Evolutionary conservation across 1,139 yeast genomes (phyloP), one percentile per base, ranked within the genome.

Genomic region (Hanseniaspora sp.): DNA sequence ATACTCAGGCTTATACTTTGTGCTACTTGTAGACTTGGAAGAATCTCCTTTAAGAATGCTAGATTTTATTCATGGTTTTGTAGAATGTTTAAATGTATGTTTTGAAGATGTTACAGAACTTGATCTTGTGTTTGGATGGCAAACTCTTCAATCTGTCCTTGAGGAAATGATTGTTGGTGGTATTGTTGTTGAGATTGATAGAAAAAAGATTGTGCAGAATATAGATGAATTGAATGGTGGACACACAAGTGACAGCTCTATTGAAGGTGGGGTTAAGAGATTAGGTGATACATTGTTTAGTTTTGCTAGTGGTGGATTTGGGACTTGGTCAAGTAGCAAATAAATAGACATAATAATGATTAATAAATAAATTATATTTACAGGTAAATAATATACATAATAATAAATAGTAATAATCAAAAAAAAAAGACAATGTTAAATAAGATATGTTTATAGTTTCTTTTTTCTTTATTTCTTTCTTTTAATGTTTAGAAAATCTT

Each of bases 91-190:
- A 58, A 96, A 92, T 66, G 79, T 84, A 58, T 92, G 98, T 67
- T 92, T 92, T 69, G 82, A 82, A 59, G 90, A 90, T 63, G 99
- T 92, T 7, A 90, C 96, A 67, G 99, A 92, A 66, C 74, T 92
- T 60, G 98, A 92, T 67, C 74, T 92, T 61, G 96, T 94, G 29
- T 90, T 88, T 68, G 96, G 96, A 30, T 92, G 97, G 96, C 96
- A 92, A 68, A 95, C 88, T 13, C 71, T 92, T 45, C 95, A 92
- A 64, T 84, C 95, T 1, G 96, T 92, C 5, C 70, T 92, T 55
- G 92, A 84, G 64, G 97, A 94, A 63, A 85, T 92, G 43, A 84
- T 92, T 1, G 98, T 92, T 66, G 98, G 97, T 33, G 99, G 99
- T 0, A 83, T 94, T 95, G 98, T 92, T n/a, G 86, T 94, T 41